Percentiles rank a stretch among this genome's conserved stretches.
These are phyloP conservation scores for Candida incommunis DNA, from an alignment of 805 yeast genomes.

Conservation along the genomic window DNA sequence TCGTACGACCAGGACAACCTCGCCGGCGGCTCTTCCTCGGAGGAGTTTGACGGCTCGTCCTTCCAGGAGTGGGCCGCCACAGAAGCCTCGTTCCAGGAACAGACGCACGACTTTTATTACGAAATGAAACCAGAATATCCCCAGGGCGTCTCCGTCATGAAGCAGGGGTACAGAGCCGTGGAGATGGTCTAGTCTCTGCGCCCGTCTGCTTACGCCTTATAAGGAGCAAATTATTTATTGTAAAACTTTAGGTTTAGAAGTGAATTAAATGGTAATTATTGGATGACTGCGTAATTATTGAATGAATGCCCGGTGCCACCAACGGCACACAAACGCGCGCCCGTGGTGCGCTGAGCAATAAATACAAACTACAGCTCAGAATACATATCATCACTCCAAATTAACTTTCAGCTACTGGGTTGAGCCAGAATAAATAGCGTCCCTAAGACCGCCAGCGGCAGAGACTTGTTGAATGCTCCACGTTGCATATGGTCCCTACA, in stretches of 20 bases:
- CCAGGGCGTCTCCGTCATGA: background rate
- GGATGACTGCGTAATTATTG: too few species aligned
- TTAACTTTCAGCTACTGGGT: background rate
- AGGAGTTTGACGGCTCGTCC: background rate
- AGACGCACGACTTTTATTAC: background rate
- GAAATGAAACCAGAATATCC: background rate
- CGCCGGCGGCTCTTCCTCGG: background rate
- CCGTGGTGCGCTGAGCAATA: too few species aligned
- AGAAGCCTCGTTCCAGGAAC: background rate
- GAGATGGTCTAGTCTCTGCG: background rate
- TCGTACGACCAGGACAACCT: background rate
- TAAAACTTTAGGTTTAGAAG: too few species aligned
- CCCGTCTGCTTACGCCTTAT: too few species aligned
- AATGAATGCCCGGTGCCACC: too few species aligned
- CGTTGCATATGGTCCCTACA: too few species aligned
- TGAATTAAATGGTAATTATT: too few species aligned
- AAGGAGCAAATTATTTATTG: too few species aligned
- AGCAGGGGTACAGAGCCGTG: background rate
- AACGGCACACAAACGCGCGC: too few species aligned
- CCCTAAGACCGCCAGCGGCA: background rate
- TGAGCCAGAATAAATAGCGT: conserved; percentile 1
- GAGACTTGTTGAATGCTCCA: background rate
- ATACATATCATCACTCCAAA: too few species aligned
- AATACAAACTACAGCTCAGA: too few species aligned
- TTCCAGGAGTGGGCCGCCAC: background rate